phyloP scores from a whole-genome alignment of 495 filamentous ascomycete species.

The Oidiodendron maius region DNA sequence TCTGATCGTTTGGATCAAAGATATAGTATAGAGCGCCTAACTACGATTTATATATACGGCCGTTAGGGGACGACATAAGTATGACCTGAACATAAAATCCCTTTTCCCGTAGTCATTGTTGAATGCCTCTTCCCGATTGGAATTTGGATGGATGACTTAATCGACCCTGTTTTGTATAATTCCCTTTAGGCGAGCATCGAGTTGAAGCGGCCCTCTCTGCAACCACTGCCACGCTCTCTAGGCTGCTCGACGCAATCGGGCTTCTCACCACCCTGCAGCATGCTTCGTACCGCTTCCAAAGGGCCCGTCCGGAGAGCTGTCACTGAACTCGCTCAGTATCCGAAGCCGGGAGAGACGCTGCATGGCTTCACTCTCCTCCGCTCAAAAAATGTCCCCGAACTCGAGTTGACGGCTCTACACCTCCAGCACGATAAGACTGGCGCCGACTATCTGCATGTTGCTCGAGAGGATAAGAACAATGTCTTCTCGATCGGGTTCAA shows the following conservation, averaged over 20 bases:
- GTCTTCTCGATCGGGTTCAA: slow-evolving; percentile 99
- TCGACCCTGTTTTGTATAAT: too few species aligned
- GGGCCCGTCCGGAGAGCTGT: slow-evolving; percentile 56
- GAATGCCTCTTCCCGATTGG: too few species aligned
- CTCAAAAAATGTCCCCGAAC: slow-evolving; percentile 85
- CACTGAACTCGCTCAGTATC: slow-evolving; percentile 64
- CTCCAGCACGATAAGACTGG: slow-evolving; percentile 89
- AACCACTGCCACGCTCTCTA: too few species aligned
- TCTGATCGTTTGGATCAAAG: too few species aligned
- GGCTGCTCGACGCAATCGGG: background rate
- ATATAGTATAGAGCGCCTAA: too few species aligned
- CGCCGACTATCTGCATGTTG: slow-evolving; percentile 92
- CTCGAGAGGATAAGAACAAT: slow-evolving; percentile 94
- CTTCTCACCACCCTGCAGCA: slow-evolving; percentile 17
- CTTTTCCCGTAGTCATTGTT: too few species aligned
- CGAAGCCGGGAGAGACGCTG: slow-evolving; percentile 73
- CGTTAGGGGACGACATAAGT: too few species aligned
- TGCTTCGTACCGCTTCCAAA: slow-evolving; percentile 45
- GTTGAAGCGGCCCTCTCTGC: too few species aligned
- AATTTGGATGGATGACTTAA: too few species aligned
- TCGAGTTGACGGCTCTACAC: slow-evolving; percentile 85
- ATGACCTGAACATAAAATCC: too few species aligned
- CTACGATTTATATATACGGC: too few species aligned
- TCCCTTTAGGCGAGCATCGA: too few species aligned
- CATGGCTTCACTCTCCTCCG: slow-evolving; percentile 90